Evolutionary conservation across 108 stramenopile species (phyloP), one percentile per base, ranked within the genome.

Genomic region (Stephanodiscus triporus): DNA sequence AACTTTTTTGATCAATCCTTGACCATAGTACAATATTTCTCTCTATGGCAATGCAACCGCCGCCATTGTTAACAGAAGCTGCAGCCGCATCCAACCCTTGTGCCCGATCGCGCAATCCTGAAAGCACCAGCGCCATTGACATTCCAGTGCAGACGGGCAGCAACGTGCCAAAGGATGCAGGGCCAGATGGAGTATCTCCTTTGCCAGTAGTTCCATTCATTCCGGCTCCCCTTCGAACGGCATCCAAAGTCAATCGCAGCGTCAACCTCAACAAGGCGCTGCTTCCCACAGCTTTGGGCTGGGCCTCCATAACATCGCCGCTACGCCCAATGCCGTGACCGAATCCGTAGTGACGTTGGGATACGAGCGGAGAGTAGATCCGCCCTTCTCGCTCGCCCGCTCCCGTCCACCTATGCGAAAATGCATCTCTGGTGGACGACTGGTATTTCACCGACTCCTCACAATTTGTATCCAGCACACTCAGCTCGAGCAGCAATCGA

Each of bases 351-450:
- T 98, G 96, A 5, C 98, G 81, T 17, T 86, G 77, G 7, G 84
- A 71, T 4, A 99, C 98, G 27, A 99, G 73, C 19, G 86, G 49
- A n/a, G 93, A 94, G 69, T 90, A 97, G 14, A 99, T 86, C 5
- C 99, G 83, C 29, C 97, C 98, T 74, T 99, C 99, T n/a, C 99
- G 89, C 75, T 99, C 99, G 11, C 99, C 99, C 27, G 95, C 97
- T n/a, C 99, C 99, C 34, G 88, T 87, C 94, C 94, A 92, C 74
- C 91, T 72, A 17, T 76, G 73, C 9, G 75, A 49, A 45, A 63
- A 81, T 47, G 45, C 43, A 27, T 47, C 71, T 14, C 42, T 64
- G 24, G 38, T 54, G 55, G 17, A 17, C 26, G 69, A 45, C 49
- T 74, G 64, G 53, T 29, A 45, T 55, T 85, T 38, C 62, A 82